phyloP scores from a whole-genome alignment of 2,329 filamentous ascomycete genomes.

The Corynespora cassiicola region DNA sequence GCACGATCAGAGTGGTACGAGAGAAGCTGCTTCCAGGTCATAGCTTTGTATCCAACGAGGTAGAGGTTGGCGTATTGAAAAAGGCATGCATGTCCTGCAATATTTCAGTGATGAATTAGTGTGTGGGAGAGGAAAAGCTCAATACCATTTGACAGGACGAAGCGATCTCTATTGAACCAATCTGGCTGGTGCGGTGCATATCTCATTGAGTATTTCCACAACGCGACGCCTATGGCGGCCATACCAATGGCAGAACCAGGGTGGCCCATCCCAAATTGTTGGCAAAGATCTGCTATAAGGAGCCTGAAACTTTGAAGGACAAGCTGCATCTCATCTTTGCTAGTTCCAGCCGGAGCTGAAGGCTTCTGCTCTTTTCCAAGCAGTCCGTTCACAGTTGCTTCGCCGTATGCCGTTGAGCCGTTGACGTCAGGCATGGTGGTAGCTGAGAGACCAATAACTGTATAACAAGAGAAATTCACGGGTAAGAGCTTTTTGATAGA shows the following conservation, averaged over 20 bases:
- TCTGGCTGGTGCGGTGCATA: conserved; percentile 62
- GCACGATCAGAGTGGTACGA: conserved; percentile 58
- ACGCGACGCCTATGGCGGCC: conserved; percentile 66
- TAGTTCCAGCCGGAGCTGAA: conserved; percentile 17
- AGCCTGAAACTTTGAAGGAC: conserved; percentile 67
- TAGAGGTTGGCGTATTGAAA: conserved; percentile 63
- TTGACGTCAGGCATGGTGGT: conserved; percentile 6
- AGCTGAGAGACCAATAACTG: neutral
- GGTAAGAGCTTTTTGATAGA: no score
- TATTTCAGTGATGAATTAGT: no score
- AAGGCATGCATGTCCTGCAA: conserved; percentile 60
- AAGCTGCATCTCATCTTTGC: conserved; percentile 32
- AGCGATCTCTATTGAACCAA: conserved; percentile 68
- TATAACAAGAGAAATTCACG: no score
- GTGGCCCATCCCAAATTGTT: conserved; percentile 73
- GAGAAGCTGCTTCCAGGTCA: conserved; percentile 65
- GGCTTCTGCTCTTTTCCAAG: conserved; percentile 21
- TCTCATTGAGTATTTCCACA: conserved; percentile 69
- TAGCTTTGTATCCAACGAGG: conserved; percentile 59
- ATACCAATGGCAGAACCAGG: conserved; percentile 69
- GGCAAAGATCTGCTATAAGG: conserved; percentile 70
- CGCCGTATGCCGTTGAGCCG: conserved; percentile 22
- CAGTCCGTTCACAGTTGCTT: conserved; percentile 17
- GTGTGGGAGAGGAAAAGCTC: neutral
- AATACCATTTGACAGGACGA: conserved; percentile 65